phyloP scores from a whole-genome alignment of 495 filamentous ascomycete genomes.

The Aspergillus steynii region DNA sequence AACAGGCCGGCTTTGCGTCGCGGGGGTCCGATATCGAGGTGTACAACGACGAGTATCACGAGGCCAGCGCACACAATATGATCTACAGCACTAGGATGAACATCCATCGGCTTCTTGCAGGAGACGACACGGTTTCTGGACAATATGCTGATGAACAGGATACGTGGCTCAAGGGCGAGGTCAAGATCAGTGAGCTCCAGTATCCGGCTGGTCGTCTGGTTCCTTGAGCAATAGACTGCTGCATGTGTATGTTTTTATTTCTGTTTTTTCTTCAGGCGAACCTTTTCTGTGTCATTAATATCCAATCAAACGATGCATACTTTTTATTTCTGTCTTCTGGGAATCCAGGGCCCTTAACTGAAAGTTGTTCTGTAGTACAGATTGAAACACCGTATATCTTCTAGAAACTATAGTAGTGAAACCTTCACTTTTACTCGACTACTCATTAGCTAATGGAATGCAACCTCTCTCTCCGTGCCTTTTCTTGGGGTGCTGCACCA shows the following conservation, averaged over 20 bases:
- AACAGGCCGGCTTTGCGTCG: slow-evolving; percentile 19
- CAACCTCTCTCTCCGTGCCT: background rate
- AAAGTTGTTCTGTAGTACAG: background rate
- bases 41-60: slow-evolving; percentile 15
- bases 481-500: background rate
- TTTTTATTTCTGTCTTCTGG: background rate
- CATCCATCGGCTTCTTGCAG: slow-evolving; percentile 26
- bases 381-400: background rate
- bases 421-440: background rate
- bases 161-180: slow-evolving; percentile 25
- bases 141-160: slow-evolving; percentile 24
- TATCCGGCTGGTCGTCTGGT: slow-evolving; percentile 29
- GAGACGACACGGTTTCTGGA: slow-evolving; percentile 22
- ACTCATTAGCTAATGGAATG: background rate
- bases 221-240: background rate
- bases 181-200: slow-evolving; percentile 22
- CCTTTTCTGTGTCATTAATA: background rate
- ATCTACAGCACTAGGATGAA: slow-evolving; percentile 33
- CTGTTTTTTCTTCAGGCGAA: background rate
- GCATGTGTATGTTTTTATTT: background rate
- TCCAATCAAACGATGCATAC: background rate
- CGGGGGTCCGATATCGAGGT: slow-evolving; percentile 29
- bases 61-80: slow-evolving; percentile 25
- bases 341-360: background rate
- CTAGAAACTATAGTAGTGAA: background rate